Percentiles rank a stretch among this genome's conserved stretches.
These are phyloP conservation scores for Thelonectria discophora DNA, from an alignment of 2,329 filamentous ascomycete genomes.

Conservation along the genomic window DNA sequence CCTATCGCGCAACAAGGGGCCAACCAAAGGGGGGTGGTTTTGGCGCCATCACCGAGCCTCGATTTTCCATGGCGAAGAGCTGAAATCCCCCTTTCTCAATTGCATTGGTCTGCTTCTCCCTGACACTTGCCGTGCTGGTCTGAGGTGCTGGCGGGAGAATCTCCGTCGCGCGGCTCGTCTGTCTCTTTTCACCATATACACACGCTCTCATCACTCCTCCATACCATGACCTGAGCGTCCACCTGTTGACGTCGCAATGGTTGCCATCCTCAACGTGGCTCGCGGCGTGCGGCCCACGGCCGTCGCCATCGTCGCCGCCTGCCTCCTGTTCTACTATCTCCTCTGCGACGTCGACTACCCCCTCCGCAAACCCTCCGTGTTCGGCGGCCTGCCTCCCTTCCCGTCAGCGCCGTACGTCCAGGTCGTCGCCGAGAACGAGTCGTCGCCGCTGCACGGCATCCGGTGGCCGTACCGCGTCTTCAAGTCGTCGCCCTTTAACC, in stretches of 20 bases:
- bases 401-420: slow-evolving; percentile 35
- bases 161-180: too few relatives aligned
- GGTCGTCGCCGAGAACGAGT: slow-evolving; percentile 28
- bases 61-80: too few relatives aligned
- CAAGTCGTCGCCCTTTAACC: slow-evolving; percentile 38
- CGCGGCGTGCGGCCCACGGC: not conserved
- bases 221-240: too few relatives aligned
- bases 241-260: not conserved
- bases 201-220: too few relatives aligned
- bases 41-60: too few relatives aligned
- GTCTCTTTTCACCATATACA: too few relatives aligned
- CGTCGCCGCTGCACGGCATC: not conserved
- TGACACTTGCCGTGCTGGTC: too few relatives aligned
- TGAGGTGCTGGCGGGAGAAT: too few relatives aligned
- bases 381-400: slow-evolving; percentile 8
- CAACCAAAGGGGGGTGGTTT: too few relatives aligned
- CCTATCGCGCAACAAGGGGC: too few relatives aligned
- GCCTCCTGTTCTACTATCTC: slow-evolving; percentile 11
- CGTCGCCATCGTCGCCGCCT: slow-evolving; percentile 4
- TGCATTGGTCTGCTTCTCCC: too few relatives aligned
- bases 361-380: slow-evolving; percentile 17
- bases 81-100: too few relatives aligned
- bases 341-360: slow-evolving; percentile 15
- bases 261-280: not conserved
- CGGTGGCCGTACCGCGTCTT: slow-evolving; percentile 36